Evolutionary conservation across 257 asterid species (phyloP).

Genomic region (Solanum phureja): DNA sequence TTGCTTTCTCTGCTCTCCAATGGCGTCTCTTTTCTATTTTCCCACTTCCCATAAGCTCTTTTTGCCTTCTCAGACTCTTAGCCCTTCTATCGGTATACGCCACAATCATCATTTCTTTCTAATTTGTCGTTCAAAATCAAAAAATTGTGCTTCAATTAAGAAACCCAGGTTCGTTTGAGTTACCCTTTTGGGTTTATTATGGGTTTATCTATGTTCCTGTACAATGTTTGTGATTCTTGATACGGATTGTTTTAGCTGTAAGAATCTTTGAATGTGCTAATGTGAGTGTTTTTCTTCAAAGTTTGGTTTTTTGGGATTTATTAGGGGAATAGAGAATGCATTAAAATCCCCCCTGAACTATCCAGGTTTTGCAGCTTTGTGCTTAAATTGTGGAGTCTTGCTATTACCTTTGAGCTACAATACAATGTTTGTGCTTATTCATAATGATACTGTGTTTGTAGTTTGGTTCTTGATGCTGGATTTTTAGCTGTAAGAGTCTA

Average conservation of each 20-base stretch:
- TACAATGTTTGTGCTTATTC: not conserved
- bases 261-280: not conserved
- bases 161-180: constrained; percentile 40
- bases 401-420: not conserved
- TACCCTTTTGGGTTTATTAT: not conserved
- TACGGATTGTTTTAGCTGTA: not conserved
- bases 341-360: not conserved
- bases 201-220: not conserved
- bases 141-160: constrained; percentile 22
- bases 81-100: constrained; percentile 1
- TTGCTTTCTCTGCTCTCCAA: not conserved
- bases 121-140: not conserved
- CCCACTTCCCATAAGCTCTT: constrained; percentile 22
- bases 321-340: not conserved
- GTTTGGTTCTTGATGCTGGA: not conserved
- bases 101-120: constrained; percentile 5
- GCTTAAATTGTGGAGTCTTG: not conserved
- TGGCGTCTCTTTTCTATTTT: constrained; percentile 36
- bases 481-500: not conserved
- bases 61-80: not conserved
- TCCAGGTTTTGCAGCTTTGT: not conserved
- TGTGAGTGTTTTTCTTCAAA: not conserved
- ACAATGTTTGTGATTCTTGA: not conserved
- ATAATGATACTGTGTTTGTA: not conserved
- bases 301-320: not conserved